Base-by-base conservation (phyloP, 345 rosid species). In the thale cress (Arabidopsis thaliana) region DNA sequence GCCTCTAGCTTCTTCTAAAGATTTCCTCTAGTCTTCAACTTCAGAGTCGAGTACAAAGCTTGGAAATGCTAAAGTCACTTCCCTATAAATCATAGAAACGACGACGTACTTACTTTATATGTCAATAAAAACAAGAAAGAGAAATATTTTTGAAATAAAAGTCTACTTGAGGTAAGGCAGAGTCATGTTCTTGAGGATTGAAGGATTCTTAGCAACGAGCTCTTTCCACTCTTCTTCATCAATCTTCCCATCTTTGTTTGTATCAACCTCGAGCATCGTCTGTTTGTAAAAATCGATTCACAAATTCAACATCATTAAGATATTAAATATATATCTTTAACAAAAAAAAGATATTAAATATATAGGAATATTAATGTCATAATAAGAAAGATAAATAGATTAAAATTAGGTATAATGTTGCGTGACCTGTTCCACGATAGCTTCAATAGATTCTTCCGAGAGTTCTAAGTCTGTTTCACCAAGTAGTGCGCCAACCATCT, bases 151-250 rank as follows among this genome's bases (percentile, higher is more conserved):
- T 30, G 2, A 11, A 16, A 16, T 4, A 58, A 58, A 58, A 34
- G 7, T 42, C 2, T 59, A 89, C 97, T 73, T 89, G 71, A 93
- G 78, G 72, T 82, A 73, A 42, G 91, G 91, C 69, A 93, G 82
- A 51, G 97, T 91, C 97, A 91, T 89, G 81, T 82, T 88, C 83
- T 82, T 91, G 33, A 91, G 65, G 80, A 89, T 76, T 53, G 93
- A 78, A 3, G 97, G 97, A 75, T 82, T 85, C 81, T 84, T 87
- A 11, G 78, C 83, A 2, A 88, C 89, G 23, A 80, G 85, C 57
- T 85, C 87, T 68, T 53, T 79, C 98, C 98, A 93, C 69, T 93
- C 97, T 65, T 89, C 91, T 60, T 61, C 66, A 74, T 93, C 96
- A 12, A 93, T 91, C 78, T 81, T 89, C 33, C 96, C 97, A 68